phyloP scores from a whole-genome alignment of 257 asterid genomes.

The Thymus quinquecostatus region DNA sequence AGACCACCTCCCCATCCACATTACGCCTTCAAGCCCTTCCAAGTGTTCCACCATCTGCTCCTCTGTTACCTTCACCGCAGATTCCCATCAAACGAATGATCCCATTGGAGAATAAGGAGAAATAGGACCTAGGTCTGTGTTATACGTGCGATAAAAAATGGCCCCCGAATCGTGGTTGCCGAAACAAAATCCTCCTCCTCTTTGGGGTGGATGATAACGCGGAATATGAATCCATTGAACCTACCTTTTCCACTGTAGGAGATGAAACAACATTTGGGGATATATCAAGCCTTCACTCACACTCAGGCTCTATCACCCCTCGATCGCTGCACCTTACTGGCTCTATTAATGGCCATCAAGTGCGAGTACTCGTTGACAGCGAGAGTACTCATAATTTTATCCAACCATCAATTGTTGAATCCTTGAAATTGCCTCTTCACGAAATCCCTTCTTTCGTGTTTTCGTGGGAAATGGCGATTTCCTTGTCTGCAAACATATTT shows the following conservation, averaged over 20 bases:
- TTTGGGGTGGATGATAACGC: not conserved
- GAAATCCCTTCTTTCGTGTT: not conserved
- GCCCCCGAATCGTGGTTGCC: not conserved
- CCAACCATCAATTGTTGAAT: not conserved
- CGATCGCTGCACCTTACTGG: not conserved
- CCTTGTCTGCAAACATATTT: not conserved
- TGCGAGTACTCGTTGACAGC: not conserved
- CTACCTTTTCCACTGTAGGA: no score
- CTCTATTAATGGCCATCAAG: no score
- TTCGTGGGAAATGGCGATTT: not conserved
- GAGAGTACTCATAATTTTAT: not conserved
- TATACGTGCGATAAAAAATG: not conserved
- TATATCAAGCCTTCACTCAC: not conserved
- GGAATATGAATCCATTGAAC: not conserved
- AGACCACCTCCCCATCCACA: not conserved
- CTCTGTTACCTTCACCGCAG: not conserved
- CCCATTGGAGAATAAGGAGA: not conserved
- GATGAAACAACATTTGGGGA: not conserved
- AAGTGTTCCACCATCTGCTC: not conserved
- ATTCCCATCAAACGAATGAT: not conserved
- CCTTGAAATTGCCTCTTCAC: not conserved
- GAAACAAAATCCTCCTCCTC: not conserved
- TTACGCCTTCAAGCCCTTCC: accelerated
- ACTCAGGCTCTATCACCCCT: not conserved
- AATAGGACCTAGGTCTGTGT: not conserved